Evolutionary conservation across 768 basidiomycete species (phyloP).

Genomic region (Suillus spraguei): DNA sequence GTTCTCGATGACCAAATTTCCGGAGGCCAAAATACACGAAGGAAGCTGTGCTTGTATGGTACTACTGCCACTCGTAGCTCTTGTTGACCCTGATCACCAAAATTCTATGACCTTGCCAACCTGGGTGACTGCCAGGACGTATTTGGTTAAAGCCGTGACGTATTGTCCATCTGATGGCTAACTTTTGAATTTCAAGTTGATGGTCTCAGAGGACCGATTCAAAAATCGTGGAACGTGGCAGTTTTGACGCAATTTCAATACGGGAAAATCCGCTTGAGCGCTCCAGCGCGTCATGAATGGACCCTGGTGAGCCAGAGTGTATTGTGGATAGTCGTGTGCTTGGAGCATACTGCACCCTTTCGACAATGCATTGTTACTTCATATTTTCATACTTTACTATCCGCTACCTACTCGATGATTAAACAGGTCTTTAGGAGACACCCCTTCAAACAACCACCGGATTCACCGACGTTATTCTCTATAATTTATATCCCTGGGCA

Average conservation of each 20-base stretch:
- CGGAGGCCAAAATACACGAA: conserved; percentile 63
- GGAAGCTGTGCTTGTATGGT: conserved; percentile 76
- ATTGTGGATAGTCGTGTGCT: conserved; percentile 68
- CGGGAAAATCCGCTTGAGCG: conserved; percentile 65
- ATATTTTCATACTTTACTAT: conserved; percentile 19
- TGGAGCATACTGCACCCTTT: conserved; percentile 76
- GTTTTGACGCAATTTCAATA: conserved; percentile 70
- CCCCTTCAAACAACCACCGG: conserved; percentile 76
- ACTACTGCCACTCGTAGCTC: conserved; percentile 74
- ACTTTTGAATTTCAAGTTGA: conserved; percentile 40
- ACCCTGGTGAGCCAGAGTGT: conserved; percentile 72
- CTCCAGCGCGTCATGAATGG: conserved; percentile 61
- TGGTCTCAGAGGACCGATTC: conserved; percentile 51
- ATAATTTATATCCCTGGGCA: conserved; percentile 67
- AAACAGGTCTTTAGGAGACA: conserved; percentile 65
- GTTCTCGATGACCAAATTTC: conserved; percentile 66
- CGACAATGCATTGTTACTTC: conserved; percentile 60
- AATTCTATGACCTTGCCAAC: conserved; percentile 81
- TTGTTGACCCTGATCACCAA: conserved; percentile 68
- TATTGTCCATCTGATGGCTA: conserved; percentile 13
- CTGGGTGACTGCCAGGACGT: conserved; percentile 83
- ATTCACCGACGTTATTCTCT: conserved; percentile 68
- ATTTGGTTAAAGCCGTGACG: conserved; percentile 30
- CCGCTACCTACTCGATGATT: conserved; percentile 4
- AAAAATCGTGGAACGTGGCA: conserved; percentile 60